A percentile compares a stretch with the other conserved stretches of the same genome.
These are phyloP conservation scores for Malus sieversii DNA, from an alignment of 306 rosid genomes.

Conservation along the genomic window DNA sequence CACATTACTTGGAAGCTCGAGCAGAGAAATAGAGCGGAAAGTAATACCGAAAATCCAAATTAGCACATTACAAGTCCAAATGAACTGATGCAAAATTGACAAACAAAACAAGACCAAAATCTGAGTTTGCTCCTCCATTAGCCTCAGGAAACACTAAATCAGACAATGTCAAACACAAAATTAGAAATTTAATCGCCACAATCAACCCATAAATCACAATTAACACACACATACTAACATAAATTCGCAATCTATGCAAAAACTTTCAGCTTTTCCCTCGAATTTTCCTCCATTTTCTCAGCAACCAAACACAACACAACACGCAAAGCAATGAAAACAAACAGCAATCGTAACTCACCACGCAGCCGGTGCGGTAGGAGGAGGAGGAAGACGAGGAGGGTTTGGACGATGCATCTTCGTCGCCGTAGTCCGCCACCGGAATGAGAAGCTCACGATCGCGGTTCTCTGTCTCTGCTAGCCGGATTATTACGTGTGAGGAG, in stretches of 20 bases:
- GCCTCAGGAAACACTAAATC: neutral
- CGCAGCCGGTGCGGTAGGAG: conserved; percentile 54
- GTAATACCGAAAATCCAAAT: neutral
- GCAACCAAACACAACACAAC: neutral
- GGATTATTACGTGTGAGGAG: conserved; percentile 12
- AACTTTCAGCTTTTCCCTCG: neutral
- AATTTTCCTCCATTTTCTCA: neutral
- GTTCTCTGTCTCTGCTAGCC: conserved; percentile 47
- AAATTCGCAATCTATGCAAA: neutral
- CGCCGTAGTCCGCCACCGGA: no score
- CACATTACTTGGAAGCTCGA: no score
- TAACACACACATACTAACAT: no score
- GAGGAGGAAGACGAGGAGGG: conserved; percentile 41
- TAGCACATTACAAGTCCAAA: neutral
- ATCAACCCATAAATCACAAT: no score
- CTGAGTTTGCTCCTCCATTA: neutral
- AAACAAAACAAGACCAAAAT: neutral
- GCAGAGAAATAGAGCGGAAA: no score
- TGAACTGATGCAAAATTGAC: neutral
- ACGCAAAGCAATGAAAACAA: neutral
- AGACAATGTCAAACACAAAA: no score
- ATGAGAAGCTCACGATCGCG: no score
- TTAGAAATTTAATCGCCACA: no score
- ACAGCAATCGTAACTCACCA: conserved; percentile 28
- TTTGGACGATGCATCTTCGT: conserved; percentile 31